These are phyloP conservation scores for Mortierella antarctica DNA, from an alignment of 192 early-diverging fungal species.

Conservation along the genomic window DNA sequence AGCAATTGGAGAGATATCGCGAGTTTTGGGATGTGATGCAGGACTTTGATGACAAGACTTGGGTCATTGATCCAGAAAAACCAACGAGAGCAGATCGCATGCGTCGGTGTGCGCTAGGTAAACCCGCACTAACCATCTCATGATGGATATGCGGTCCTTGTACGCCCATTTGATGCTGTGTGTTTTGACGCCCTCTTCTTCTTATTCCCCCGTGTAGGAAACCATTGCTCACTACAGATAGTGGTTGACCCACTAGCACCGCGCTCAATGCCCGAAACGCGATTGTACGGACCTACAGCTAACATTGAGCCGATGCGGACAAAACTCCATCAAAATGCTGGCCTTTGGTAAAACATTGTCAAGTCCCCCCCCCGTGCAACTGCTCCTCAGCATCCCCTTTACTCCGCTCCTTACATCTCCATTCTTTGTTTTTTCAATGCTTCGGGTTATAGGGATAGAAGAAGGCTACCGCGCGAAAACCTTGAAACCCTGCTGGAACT, in stretches of 20 bases:
- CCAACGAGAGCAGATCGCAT: constrained; percentile 40
- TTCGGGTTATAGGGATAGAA: constrained; percentile 10
- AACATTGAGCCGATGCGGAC: constrained; percentile 35
- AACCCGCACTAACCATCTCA: background rate
- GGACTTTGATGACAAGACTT: constrained; percentile 46
- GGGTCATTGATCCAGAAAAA: constrained; percentile 53
- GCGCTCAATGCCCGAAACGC: constrained; percentile 21
- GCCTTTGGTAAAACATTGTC: constrained; percentile 27
- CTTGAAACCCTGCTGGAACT: constrained; percentile 32
- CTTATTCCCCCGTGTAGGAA: constrained; percentile 3
- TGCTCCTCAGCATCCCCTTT: background rate
- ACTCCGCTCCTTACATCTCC: background rate
- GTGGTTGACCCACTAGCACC: constrained; percentile 29
- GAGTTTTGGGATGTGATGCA: constrained; percentile 54
- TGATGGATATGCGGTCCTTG: too few species aligned
- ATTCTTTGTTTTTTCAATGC: background rate
- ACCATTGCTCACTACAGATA: constrained; percentile 52
- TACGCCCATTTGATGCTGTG: background rate
- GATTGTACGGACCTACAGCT: constrained; percentile 29
- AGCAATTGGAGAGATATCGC: constrained; percentile 29
- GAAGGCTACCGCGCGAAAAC: constrained; percentile 28
- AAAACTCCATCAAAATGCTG: constrained; percentile 28
- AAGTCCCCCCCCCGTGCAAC: background rate
- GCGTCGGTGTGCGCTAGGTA: constrained; percentile 51
- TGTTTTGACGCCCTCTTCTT: background rate